Evolutionary conservation across 2,329 filamentous ascomycete genomes (phyloP).

Genomic region (Microdochium trichocladiopsis): DNA sequence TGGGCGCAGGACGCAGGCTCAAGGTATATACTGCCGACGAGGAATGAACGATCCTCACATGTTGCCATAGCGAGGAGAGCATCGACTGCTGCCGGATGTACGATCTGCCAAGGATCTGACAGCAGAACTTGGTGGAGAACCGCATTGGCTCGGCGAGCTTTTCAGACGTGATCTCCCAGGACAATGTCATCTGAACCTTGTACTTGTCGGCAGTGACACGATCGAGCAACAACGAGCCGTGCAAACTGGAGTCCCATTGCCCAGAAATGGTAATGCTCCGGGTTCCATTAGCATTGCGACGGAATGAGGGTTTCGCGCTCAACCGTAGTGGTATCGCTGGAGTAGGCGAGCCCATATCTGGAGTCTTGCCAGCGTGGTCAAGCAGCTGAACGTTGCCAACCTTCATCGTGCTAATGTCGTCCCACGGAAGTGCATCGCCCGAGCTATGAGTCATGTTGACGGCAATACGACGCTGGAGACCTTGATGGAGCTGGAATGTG

Average conservation of each 20-base stretch:
- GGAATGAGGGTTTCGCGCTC: slow-evolving; percentile 69
- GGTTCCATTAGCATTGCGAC: slow-evolving; percentile 84
- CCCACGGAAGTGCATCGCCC: slow-evolving; percentile 81
- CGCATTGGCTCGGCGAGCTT: slow-evolving; percentile 83
- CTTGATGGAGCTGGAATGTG: slow-evolving; percentile 91
- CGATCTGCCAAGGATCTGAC: slow-evolving; percentile 77
- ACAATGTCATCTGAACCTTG: slow-evolving; percentile 78
- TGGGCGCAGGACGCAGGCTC: slow-evolving; percentile 77
- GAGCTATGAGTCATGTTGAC: slow-evolving; percentile 89
- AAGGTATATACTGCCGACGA: slow-evolving; percentile 82
- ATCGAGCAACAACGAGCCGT: slow-evolving; percentile 89
- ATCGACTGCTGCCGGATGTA: slow-evolving; percentile 84
- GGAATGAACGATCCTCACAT: slow-evolving; percentile 78
- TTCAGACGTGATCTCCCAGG: slow-evolving; percentile 78
- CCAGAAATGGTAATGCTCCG: slow-evolving; percentile 79
- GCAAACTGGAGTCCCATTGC: slow-evolving; percentile 94
- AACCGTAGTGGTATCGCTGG: slow-evolving; percentile 73
- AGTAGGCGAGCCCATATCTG: slow-evolving; percentile 66
- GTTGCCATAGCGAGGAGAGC: slow-evolving; percentile 81
- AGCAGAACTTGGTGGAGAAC: slow-evolving; percentile 72
- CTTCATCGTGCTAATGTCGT: slow-evolving; percentile 69
- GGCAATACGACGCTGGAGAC: slow-evolving; percentile 79
- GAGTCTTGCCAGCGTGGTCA: slow-evolving; percentile 77
- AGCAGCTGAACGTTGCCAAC: slow-evolving; percentile 78
- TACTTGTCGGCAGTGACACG: slow-evolving; percentile 89